These are phyloP conservation scores for Chytridiales sp. DNA, from an alignment of 371 early-diverging fungal genomes.

Conservation along the genomic window DNA sequence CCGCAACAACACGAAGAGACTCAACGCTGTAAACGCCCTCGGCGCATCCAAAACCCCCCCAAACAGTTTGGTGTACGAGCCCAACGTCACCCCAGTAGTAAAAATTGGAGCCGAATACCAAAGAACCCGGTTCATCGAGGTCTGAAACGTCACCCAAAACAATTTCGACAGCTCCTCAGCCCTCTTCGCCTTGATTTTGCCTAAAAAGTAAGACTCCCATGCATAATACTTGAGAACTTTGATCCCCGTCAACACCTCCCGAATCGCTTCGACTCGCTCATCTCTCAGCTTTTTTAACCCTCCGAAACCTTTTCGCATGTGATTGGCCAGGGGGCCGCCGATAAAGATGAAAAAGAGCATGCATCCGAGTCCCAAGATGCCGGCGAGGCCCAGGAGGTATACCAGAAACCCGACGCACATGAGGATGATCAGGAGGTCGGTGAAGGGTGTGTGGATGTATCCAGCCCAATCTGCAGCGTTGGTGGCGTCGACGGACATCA, in stretches of 20 bases:
- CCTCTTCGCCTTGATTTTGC: slow-evolving; percentile 30
- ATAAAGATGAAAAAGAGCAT: slow-evolving; percentile 33
- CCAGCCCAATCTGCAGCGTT: slow-evolving; percentile 21
- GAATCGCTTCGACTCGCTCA: slow-evolving; percentile 24
- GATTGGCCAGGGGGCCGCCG: slow-evolving; percentile 22
- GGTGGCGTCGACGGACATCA: slow-evolving; percentile 34
- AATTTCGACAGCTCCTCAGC: slow-evolving; percentile 10
- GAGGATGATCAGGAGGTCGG: slow-evolving; percentile 26
- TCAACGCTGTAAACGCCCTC: too few relatives aligned
- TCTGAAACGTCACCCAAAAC: background rate
- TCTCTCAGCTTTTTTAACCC: slow-evolving; percentile 1
- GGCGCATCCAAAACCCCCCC: too few relatives aligned
- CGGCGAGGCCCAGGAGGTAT: slow-evolving; percentile 36
- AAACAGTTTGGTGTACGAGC: slow-evolving; percentile 9
- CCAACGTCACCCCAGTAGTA: slow-evolving; percentile 25
- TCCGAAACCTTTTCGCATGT: slow-evolving; percentile 1
- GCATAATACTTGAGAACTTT: slow-evolving; percentile 36
- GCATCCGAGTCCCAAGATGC: slow-evolving; percentile 37
- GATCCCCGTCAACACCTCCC: slow-evolving; percentile 31
- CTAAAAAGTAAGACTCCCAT: slow-evolving; percentile 35
- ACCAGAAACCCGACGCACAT: slow-evolving; percentile 30
- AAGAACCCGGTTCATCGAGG: slow-evolving; percentile 11
- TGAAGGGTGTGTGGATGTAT: slow-evolving; percentile 12
- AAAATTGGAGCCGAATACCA: slow-evolving; percentile 21
- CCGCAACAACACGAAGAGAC: slow-evolving; percentile 92